Base-by-base conservation (phyloP, 2,329 filamentous ascomycete genomes). In the Xylariomycetidae sp. region DNA sequence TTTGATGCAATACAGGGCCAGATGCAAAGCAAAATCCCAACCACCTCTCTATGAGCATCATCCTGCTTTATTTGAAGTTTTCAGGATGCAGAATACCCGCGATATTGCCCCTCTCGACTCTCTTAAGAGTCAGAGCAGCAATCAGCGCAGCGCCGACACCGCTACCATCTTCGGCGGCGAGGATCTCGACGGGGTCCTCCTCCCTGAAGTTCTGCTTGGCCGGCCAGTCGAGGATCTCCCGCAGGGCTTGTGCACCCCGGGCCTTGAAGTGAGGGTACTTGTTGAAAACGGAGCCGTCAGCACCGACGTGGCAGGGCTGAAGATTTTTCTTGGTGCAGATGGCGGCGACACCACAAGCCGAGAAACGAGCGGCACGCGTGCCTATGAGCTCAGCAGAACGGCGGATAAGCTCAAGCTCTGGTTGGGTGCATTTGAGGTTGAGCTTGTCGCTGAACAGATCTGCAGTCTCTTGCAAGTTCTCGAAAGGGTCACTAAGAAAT, bases 181-280 rank as follows among this genome's bases (percentile, higher is more conserved):
- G 63, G 47, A 97, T 80, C 66, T 89, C 82, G 34, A 98, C 75
- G 6, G 88, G 89, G 54, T 97, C 88, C 58, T 88, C 82, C 53
- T 86, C 83, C 61, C 81, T 82, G 31, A 72, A 59, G 48, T 64
- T 66, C 40, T 70, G 73, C 66, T 86, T 85, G 35, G 74, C 78
- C 3, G 85, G 79, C 89, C 90, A 97, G 69, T 95, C 90, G 23
- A 98, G 78, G 46, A 98, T 96, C 70, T 98, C 92, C 35, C 87
- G 81, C 33, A 98, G 76, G 17, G 92, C 92, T 59, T 82, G 74
- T 11, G 92, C 90, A 36, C 90, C 89, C 34, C 92, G 84, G 37
- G 81, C 78, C 73, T 96, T 96, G 77, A 98, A 98, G 66, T 95
- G 85, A 10, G 92, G 92, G 67, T 98, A 98, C 63, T 97, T 97